Conservation (phyloP, 164 flowering plant species). For the Annona squamosa region DNA sequence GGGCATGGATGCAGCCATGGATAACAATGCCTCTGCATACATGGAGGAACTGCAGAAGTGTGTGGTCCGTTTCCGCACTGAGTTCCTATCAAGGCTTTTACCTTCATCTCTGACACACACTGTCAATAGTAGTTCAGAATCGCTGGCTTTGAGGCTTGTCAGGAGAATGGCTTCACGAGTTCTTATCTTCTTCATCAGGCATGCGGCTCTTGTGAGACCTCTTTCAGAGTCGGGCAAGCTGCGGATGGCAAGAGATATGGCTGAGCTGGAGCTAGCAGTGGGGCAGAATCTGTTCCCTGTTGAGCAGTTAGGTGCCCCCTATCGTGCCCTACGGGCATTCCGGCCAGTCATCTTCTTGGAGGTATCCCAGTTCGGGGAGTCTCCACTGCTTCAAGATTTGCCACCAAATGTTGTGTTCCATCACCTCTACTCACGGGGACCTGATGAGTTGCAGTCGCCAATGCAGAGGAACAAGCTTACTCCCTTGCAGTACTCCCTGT, state of each 20-base stretch:
- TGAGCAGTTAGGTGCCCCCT: constrained; percentile 89
- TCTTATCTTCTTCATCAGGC: constrained; percentile 71
- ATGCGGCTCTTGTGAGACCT: constrained; percentile 91
- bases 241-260: constrained; percentile 96
- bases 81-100: constrained; percentile 66
- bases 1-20: constrained; percentile 78
- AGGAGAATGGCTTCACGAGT: constrained; percentile 86
- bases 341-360: constrained; percentile 90
- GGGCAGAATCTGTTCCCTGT: constrained; percentile 91
- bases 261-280: constrained; percentile 84
- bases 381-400: constrained; percentile 86
- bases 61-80: constrained; percentile 69
- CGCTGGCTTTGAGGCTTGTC: constrained; percentile 67
- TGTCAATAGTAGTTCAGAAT: constrained; percentile 41
- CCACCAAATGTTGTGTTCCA: constrained; percentile 84
- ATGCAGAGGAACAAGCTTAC: constrained; percentile 79
- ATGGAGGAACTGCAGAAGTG: constrained; percentile 91
- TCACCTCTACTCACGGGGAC: constrained; percentile 87
- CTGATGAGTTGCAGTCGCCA: constrained; percentile 87
- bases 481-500: constrained; percentile 74
- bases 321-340: constrained; percentile 87
- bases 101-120: constrained; percentile 46
- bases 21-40: constrained; percentile 77
- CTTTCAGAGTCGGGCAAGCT: constrained; percentile 93
- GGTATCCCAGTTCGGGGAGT: constrained; percentile 67